phyloP scores from a whole-genome alignment of 2,329 filamentous ascomycete genomes.

The Metarhizium rileyi region DNA sequence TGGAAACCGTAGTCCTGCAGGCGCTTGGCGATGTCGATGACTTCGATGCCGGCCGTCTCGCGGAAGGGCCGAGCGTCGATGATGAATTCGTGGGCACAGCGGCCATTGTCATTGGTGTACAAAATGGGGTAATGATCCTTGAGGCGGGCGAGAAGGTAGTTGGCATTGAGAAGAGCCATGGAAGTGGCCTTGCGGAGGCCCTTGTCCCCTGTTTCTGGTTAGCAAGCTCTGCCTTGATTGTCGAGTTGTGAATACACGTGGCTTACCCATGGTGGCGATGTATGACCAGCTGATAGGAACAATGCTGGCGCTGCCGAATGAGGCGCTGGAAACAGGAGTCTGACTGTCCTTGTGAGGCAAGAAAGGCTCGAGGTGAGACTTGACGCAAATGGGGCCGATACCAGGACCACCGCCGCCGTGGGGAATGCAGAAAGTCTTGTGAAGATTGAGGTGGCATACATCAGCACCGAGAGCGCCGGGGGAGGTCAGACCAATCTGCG shows the following conservation, averaged over 20 bases:
- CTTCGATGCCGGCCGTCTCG: constrained; percentile 73
- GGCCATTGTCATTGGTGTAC: constrained; percentile 82
- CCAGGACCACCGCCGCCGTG: constrained; percentile 92
- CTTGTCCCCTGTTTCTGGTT: constrained; percentile 22
- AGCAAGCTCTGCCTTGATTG: neutral
- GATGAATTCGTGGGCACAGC: constrained; percentile 96
- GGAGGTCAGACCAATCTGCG: constrained; percentile 90
- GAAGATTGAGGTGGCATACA: constrained; percentile 92
- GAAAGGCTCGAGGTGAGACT: constrained; percentile 65
- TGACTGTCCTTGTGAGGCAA: constrained; percentile 33
- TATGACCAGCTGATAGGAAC: constrained; percentile 93
- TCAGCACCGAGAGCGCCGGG: constrained; percentile 93
- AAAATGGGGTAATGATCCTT: constrained; percentile 80
- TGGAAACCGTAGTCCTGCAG: constrained; percentile 97
- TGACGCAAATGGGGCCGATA: constrained; percentile 89
- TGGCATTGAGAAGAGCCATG: constrained; percentile 89
- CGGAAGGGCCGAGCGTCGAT: constrained; percentile 81
- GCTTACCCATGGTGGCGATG: constrained; percentile 80
- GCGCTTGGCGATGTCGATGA: constrained; percentile 91
- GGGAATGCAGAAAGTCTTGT: constrained; percentile 98
- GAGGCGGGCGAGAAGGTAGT: constrained; percentile 87
- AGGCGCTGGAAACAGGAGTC: constrained; percentile 67
- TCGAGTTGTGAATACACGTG: neutral
- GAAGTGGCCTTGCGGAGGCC: constrained; percentile 85
- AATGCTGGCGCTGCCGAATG: constrained; percentile 83